phyloP scores from a whole-genome alignment of 768 basidiomycete species.

The Leccinellum rugosiceps region DNA sequence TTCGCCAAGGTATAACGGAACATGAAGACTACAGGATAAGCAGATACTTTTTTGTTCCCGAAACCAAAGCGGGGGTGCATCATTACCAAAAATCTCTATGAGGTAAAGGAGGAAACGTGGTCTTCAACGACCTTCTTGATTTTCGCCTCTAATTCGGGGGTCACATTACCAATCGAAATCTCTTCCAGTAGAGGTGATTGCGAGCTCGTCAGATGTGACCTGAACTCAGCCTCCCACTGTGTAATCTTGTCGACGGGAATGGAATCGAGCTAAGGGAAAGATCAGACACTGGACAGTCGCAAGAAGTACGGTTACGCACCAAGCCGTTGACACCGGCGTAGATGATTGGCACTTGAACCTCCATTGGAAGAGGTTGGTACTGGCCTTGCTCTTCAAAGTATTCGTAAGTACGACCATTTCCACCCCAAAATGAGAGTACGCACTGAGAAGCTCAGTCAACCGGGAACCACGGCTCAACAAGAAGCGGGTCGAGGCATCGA shows the following conservation, averaged over 20 bases:
- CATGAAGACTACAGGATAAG: slow-evolving; percentile 17
- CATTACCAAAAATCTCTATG: slow-evolving; percentile 35
- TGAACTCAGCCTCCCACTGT: slow-evolving; percentile 91
- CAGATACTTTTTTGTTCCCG: slow-evolving; percentile 13
- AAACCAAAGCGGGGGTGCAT: slow-evolving; percentile 13
- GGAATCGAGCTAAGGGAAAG: slow-evolving; percentile 67
- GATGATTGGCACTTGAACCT: slow-evolving; percentile 97
- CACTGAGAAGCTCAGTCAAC: slow-evolving; percentile 93
- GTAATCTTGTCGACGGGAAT: slow-evolving; percentile 95
- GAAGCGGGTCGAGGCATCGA: slow-evolving; percentile 99
- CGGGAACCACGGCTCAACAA: slow-evolving; percentile 96
- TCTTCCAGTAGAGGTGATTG: slow-evolving; percentile 78
- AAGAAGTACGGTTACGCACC: slow-evolving; percentile 40
- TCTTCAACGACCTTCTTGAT: slow-evolving; percentile 95
- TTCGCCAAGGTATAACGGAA: slow-evolving; percentile 27
- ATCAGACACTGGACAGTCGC: neutral
- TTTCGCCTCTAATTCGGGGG: slow-evolving; percentile 86
- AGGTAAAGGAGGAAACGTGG: slow-evolving; percentile 78
- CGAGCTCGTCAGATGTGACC: slow-evolving; percentile 73
- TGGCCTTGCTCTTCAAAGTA: slow-evolving; percentile 84
- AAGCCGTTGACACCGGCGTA: slow-evolving; percentile 99
- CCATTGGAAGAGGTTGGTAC: slow-evolving; percentile 92
- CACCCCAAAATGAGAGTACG: slow-evolving; percentile 18
- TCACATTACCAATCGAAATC: slow-evolving; percentile 80
- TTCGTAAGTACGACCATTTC: slow-evolving; percentile 8